These are phyloP conservation scores for Geotrichum aggregatum DNA, from an alignment of 1,139 yeast species.

Conservation along the genomic window DNA sequence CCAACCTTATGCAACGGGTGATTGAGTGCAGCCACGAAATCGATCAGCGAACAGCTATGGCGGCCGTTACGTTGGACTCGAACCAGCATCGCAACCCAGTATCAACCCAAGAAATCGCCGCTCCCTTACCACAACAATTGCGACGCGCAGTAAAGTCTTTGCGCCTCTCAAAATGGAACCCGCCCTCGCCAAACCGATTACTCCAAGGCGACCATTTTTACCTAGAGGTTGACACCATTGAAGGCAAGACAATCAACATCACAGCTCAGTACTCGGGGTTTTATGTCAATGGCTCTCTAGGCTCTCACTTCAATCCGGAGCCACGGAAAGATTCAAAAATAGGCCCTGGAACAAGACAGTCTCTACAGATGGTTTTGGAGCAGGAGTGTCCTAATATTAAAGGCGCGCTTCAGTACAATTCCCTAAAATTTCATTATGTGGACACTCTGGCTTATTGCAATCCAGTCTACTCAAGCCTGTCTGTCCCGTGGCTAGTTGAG, in stretches of 20 bases:
- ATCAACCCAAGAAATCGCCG: neutral
- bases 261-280: conserved; percentile 79
- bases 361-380: conserved; percentile 52
- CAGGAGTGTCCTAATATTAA: conserved; percentile 52
- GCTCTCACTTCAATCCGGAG: conserved; percentile 63
- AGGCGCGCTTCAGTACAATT: conserved; percentile 43
- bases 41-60: conserved; percentile 17
- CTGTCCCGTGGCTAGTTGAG: conserved; percentile 73
- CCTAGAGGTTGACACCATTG: conserved; percentile 69
- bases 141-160: conserved; percentile 17
- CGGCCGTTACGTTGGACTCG: too few species aligned
- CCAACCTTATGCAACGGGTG: too few species aligned
- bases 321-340: conserved; percentile 41
- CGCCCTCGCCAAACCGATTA: conserved; percentile 63
- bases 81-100: too few species aligned
- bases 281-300: conserved; percentile 65
- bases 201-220: conserved; percentile 77
- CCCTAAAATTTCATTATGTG: conserved; percentile 43
- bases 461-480: conserved; percentile 58
- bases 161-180: conserved; percentile 77
- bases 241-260: conserved; percentile 71
- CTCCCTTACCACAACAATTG: conserved; percentile 1
- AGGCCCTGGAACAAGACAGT: conserved; percentile 41
- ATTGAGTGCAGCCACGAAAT: conserved; percentile 21
- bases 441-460: conserved; percentile 55